These are phyloP conservation scores for Lanmaoa pseudosensibilis DNA, from an alignment of 768 basidiomycete genomes.

Conservation along the genomic window DNA sequence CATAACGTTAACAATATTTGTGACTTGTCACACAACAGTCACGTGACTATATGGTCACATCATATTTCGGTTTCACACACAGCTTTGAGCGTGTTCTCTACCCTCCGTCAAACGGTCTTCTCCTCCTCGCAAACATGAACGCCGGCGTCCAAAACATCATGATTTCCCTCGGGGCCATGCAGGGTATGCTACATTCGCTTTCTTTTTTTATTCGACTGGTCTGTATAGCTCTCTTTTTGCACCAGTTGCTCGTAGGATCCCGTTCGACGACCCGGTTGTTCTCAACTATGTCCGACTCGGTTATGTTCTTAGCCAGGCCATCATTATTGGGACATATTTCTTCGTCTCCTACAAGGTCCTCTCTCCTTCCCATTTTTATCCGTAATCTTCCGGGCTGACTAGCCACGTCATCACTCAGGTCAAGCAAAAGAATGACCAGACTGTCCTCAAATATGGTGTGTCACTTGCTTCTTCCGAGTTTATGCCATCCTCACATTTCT, in stretches of 20 bases:
- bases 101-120: conserved; percentile 16
- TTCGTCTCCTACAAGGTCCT: conserved; percentile 69
- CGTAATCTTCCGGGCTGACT: not conserved
- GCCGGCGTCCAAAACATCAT: conserved; percentile 77
- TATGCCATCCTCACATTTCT: conserved; percentile 1
- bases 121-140: conserved; percentile 53
- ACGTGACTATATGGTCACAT: conserved; percentile 17
- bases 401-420: conserved; percentile 51
- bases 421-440: conserved; percentile 93
- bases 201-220: not conserved
- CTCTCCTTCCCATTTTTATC: not conserved
- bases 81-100: not conserved
- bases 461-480: conserved; percentile 15
- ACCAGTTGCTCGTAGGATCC: conserved; percentile 85
- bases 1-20: conserved; percentile 24
- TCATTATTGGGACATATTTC: conserved; percentile 78
- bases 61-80: not conserved
- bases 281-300: conserved; percentile 81
- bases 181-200: conserved; percentile 47
- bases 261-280: conserved; percentile 84
- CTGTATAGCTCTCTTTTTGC: conserved; percentile 1
- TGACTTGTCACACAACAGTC: conserved; percentile 15
- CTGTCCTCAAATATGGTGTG: conserved; percentile 92
- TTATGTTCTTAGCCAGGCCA: conserved; percentile 72
- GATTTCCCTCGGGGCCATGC: conserved; percentile 93